Base-by-base conservation (phyloP, 305 asterid genomes). In the Salvia sclarea region DNA sequence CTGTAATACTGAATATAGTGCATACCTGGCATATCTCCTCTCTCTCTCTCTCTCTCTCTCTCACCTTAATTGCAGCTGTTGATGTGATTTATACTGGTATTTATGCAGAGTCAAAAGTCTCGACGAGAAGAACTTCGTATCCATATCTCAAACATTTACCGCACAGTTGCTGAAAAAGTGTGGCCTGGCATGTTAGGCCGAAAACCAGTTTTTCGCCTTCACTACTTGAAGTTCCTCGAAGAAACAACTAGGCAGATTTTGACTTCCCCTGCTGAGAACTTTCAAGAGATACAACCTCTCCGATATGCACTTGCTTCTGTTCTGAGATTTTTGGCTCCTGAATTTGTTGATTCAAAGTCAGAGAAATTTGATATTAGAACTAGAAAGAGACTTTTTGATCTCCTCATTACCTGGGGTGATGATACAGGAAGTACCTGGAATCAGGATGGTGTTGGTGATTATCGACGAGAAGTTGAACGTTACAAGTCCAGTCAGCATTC, bases 131-230 rank as follows among this genome's bases (percentile, higher is more conserved):
- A 95, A 80, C 97, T 95, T 38, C 96, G 96, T 24, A 73, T 85
- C 72, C 96, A 92, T 73, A 83, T 87, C 68, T 86, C 98, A 68
- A 92, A 92, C 71, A 89, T 95, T 72, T 92, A 95, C 74, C 95
- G 97, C 64, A 82, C 92, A 49, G 95, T 92, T 71, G 90, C 99
- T 61, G 97, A 95, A 79, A 92, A 86, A 72, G 80, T 95, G 78
- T 95, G 99, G 99, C 99, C 99, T 58, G 97, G 99, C 71, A 89
- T 89, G 97, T 85, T 95, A 21, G 86, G 88, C 75, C 88, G 98
- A 64, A 95, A 95, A 73, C 97, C 96, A 18, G 91, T 95, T 78
- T 95, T 95, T 69, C 99, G 99, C 74, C 91, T 95, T 73, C 99
- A 95, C 79, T 95, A 85, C 80, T 82, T 95, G 80, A 95, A 85